Evolutionary conservation across 192 early-diverging fungal genomes (phyloP).

Genomic region (Backusella westeae): DNA sequence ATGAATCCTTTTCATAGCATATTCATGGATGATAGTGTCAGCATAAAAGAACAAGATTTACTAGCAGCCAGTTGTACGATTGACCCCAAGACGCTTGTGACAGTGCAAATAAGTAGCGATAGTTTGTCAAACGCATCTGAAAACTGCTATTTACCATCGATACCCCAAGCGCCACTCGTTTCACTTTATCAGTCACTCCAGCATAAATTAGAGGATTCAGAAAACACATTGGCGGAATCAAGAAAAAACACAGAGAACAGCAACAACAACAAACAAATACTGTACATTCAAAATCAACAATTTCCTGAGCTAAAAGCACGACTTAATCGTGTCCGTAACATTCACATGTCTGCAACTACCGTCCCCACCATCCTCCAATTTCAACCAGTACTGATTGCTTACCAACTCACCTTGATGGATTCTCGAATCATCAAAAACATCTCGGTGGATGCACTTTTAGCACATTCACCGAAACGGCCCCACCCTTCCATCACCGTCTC

Average conservation of each 20-base stretch:
- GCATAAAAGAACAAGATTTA: not conserved
- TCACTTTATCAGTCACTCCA: conserved; percentile 41
- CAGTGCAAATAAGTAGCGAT: conserved; percentile 39
- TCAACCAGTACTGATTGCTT: conserved; percentile 57
- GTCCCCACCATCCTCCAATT: conserved; percentile 57
- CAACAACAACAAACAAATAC: conserved; percentile 2
- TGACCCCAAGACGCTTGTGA: conserved; percentile 41
- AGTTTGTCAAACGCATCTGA: not conserved
- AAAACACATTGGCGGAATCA: conserved; percentile 16
- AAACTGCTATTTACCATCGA: conserved; percentile 38
- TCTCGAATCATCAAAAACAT: conserved; percentile 62
- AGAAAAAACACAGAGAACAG: not conserved
- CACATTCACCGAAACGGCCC: conserved; percentile 56
- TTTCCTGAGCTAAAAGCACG: conserved; percentile 38
- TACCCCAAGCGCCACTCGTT: conserved; percentile 46
- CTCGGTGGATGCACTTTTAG: conserved; percentile 49
- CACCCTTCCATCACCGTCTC: conserved; percentile 55
- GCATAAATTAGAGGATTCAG: conserved; percentile 30
- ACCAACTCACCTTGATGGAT: conserved; percentile 64
- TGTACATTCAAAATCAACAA: not conserved
- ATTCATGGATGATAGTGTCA: not conserved
- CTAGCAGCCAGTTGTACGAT: conserved; percentile 35
- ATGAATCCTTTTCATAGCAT: conserved; percentile 10
- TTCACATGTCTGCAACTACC: conserved; percentile 44
- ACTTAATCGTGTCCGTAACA: conserved; percentile 43